Evolutionary conservation across 306 rosid genomes (phyloP), one percentile per base, ranked within the genome.

Genomic region (Canavalia ensiformis): DNA sequence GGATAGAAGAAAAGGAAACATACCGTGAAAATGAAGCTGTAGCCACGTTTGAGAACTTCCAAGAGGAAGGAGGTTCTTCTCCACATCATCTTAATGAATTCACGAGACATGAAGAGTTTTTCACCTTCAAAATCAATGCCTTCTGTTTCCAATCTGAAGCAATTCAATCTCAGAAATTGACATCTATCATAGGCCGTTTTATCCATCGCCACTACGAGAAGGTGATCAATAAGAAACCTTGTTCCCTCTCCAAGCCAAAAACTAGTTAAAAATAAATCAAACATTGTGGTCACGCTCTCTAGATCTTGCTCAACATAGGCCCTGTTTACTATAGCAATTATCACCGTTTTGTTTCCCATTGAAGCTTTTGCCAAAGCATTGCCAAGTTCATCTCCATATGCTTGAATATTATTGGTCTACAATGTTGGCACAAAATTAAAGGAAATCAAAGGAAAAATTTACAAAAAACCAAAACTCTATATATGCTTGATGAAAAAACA

Each of bases 21-120:
- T 86, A 91, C 97, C 84, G 97, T 92, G 81, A 94, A 92, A 2
- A 90, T 13, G 83, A 94, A 87, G 83, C 25, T 90, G 76, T 92
- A 92, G 11, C 95, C 97, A 0, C 94, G 95, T 84, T 87, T 84
- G 79, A 94, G 98, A 54, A 94, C 91, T 3, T 90, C 77, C 52
- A 90, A 69, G 39, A 89, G 79, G 37, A 94, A 85, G 51, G 13
- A 25, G 46, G 97, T 94, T 13, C 96, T 85, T 65, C 33, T 85
- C 98, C 98, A 94, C 97, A 92, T 94, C 97, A 94, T 94, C 47
- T 84, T 86, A 65, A 92, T 82, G 75, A 92, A 94, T 5, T 89
- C 97, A 1, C 42, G 50, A 6, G 98, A 92, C 98, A 92, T 92
- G 87, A 64, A 94, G 0, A 88, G 5, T 75, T 90, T 92, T 57